phyloP scores from a whole-genome alignment of 495 filamentous ascomycete genomes.

The Gamarada debralockiae region DNA sequence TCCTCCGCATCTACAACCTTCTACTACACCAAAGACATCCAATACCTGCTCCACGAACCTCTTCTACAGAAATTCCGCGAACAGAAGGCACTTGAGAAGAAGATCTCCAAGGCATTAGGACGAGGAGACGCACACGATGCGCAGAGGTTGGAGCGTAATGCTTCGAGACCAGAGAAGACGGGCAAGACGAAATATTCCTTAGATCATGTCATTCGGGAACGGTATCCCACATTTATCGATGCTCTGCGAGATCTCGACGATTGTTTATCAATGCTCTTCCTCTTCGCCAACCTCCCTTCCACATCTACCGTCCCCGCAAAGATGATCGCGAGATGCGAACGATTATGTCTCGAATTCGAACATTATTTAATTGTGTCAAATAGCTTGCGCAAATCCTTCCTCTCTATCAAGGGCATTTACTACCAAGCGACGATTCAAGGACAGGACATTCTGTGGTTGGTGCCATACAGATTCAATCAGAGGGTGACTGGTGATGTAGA shows the following conservation, averaged over 20 bases:
- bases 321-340: constrained; percentile 88
- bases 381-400: constrained; percentile 88
- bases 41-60: constrained; percentile 95
- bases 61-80: constrained; percentile 95
- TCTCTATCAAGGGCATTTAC: constrained; percentile 99
- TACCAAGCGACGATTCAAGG: constrained; percentile 98
- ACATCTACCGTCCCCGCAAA: constrained; percentile 82
- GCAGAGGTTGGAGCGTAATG: constrained; percentile 53
- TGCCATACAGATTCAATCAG: constrained; percentile 96
- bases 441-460: constrained; percentile 97
- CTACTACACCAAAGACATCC: constrained; percentile 98
- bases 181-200: constrained; percentile 81
- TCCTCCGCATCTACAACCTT: constrained; percentile 89
- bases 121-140: constrained; percentile 89
- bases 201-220: constrained; percentile 95
- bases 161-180: constrained; percentile 74
- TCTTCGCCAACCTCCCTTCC: constrained; percentile 95
- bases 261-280: constrained; percentile 92
- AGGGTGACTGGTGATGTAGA: constrained; percentile 88
- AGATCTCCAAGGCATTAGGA: constrained; percentile 87
- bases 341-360: constrained; percentile 88
- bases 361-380: constrained; percentile 93
- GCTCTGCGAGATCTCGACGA: constrained; percentile 94
- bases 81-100: constrained; percentile 93
- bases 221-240: constrained; percentile 95